Evolutionary conservation across 129 eudicot genomes (phyloP).

Genomic region (Heracleum sosnowskyi): DNA sequence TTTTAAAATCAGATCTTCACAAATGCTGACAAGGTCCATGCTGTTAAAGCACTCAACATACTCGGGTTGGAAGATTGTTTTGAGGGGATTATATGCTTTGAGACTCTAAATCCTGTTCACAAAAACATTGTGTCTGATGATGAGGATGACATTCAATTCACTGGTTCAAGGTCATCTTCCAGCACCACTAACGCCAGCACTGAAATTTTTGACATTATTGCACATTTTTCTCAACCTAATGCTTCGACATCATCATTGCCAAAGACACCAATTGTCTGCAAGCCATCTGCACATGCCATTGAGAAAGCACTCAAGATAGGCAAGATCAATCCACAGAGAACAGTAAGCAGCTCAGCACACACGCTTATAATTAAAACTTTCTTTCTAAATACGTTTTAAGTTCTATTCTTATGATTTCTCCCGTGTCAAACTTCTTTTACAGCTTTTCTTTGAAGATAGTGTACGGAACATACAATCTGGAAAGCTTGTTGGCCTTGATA

Average conservation of each 20-base stretch:
- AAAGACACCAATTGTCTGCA: slow-evolving; percentile 77
- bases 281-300: slow-evolving; percentile 73
- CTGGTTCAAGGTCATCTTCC: slow-evolving; percentile 32
- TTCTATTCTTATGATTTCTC: background rate
- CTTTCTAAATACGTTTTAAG: background rate
- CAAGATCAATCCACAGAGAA: slow-evolving; percentile 75
- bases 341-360: slow-evolving; percentile 33
- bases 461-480: slow-evolving; percentile 82
- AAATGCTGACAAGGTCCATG: slow-evolving; percentile 79
- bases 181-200: background rate
- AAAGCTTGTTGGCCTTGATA: slow-evolving; percentile 79
- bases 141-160: slow-evolving; percentile 56
- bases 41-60: slow-evolving; percentile 46
- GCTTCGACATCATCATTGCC: slow-evolving; percentile 39
- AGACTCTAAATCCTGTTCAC: slow-evolving; percentile 69
- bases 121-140: slow-evolving; percentile 52
- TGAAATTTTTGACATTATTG: slow-evolving; percentile 64
- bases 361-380: background rate
- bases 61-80: slow-evolving; percentile 83
- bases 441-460: slow-evolving; percentile 92
- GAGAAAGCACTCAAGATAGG: slow-evolving; percentile 73
- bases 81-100: slow-evolving; percentile 85
- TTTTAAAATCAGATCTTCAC: slow-evolving; percentile 57
- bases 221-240: slow-evolving; percentile 49
- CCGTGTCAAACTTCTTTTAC: slow-evolving; percentile 12